A percentile compares a stretch with the other conserved stretches of the same genome.
These are phyloP conservation scores for Blastocystis sp. DNA, from an alignment of 352 stramenopile genomes.

Conservation along the genomic window DNA sequence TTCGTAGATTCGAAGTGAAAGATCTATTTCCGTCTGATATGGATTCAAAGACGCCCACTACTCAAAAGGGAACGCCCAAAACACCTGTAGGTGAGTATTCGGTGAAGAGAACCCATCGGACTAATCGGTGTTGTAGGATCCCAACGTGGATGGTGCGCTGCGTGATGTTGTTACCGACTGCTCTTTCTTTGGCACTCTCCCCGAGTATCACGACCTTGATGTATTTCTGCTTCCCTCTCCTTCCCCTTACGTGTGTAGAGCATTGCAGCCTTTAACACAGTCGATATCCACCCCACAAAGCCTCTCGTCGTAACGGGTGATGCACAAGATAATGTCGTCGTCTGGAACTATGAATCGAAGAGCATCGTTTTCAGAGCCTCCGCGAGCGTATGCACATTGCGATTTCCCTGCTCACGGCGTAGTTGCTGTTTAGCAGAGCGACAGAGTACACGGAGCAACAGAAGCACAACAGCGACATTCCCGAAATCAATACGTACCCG, in stretches of 20 bases:
- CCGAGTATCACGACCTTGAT: slow-evolving; percentile 18
- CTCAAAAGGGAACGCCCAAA: slow-evolving; percentile 11
- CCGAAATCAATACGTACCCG: slow-evolving; percentile 34
- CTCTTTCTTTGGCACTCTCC: slow-evolving; percentile 63
- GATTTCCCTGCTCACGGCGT: not conserved
- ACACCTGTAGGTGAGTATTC: slow-evolving; percentile 33
- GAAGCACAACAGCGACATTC: slow-evolving; percentile 24
- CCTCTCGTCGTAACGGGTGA: slow-evolving; percentile 33
- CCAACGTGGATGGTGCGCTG: not conserved
- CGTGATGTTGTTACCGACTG: slow-evolving; percentile 50
- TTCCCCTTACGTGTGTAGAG: slow-evolving; percentile 55
- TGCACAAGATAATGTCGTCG: slow-evolving; percentile 31
- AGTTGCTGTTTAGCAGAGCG: slow-evolving; percentile 21
- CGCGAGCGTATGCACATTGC: slow-evolving; percentile 1
- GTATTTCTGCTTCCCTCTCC: not conserved
- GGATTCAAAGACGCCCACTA: slow-evolving; percentile 27
- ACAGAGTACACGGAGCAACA: not conserved
- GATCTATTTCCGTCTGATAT: slow-evolving; percentile 24
- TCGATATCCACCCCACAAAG: slow-evolving; percentile 68
- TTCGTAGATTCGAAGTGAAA: not conserved
- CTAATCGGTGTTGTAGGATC: slow-evolving; percentile 42
- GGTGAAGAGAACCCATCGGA: not conserved
- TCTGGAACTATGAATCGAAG: slow-evolving; percentile 62
- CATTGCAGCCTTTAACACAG: slow-evolving; percentile 29
- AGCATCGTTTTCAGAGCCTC: slow-evolving; percentile 63